phyloP scores from a whole-genome alignment of 2,329 filamentous ascomycete genomes.

The Sclerotinia minor region DNA sequence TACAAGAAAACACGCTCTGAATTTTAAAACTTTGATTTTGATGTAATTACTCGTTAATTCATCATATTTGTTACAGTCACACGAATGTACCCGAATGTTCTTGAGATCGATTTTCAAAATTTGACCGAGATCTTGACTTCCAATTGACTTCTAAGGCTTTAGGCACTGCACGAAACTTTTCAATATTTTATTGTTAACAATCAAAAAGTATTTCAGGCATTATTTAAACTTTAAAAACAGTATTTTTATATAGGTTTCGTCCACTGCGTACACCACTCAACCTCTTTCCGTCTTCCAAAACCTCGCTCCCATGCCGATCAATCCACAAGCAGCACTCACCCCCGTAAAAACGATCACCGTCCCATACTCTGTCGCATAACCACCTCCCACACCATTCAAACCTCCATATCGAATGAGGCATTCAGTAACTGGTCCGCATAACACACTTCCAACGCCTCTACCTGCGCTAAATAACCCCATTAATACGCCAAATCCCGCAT shows the following conservation, averaged over 20 bases:
- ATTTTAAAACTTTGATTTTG: too few relatives aligned
- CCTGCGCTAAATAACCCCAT: slow-evolving; percentile 56
- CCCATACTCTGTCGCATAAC: slow-evolving; percentile 54
- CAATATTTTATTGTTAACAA: too few relatives aligned
- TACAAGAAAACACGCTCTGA: neutral
- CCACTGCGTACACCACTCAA: neutral
- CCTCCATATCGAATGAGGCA: slow-evolving; percentile 49
- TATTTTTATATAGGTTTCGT: neutral
- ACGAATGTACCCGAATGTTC: too few relatives aligned
- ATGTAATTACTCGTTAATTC: too few relatives aligned
- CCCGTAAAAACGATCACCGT: slow-evolving; percentile 57
- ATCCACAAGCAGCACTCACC: slow-evolving; percentile 50
- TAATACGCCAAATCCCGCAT: slow-evolving; percentile 38
- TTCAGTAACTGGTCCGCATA: slow-evolving; percentile 57
- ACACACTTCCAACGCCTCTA: slow-evolving; percentile 61
- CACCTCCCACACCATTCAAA: slow-evolving; percentile 44
- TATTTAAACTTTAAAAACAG: too few relatives aligned
- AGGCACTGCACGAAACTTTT: too few relatives aligned
- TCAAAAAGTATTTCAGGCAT: too few relatives aligned
- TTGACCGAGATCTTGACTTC: too few relatives aligned
- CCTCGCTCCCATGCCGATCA: slow-evolving; percentile 21
- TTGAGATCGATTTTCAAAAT: too few relatives aligned
- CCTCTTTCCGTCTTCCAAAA: neutral
- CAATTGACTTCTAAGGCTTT: too few relatives aligned
- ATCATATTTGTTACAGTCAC: too few relatives aligned